A percentile compares a stretch with the other conserved stretches of the same genome.
Conservation (phyloP, 176 grass and related monocot species). For the Oryza coarctata region DNA sequence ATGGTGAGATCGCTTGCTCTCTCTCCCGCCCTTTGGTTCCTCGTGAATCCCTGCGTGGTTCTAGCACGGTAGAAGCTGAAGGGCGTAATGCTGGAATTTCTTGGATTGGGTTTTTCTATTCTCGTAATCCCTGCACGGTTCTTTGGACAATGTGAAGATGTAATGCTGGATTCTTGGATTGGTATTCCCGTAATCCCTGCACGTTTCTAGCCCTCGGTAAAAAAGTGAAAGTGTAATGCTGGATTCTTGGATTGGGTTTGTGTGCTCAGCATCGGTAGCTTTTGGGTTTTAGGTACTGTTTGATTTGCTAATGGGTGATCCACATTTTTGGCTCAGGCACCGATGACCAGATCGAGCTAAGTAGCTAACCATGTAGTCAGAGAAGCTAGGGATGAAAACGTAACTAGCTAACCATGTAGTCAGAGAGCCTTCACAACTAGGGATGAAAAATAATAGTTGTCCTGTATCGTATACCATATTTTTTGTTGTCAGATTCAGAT, state of each 20-base stretch:
- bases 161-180: not conserved
- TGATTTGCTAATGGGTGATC: conserved; percentile 5
- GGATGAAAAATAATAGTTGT: too few relatives aligned
- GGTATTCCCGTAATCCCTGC: not conserved
- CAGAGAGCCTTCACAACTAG: too few relatives aligned
- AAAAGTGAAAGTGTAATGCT: not conserved
- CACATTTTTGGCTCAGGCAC: not conserved
- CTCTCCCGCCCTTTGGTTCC: not conserved
- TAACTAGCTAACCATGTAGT: not conserved
- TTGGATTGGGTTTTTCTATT: not conserved
- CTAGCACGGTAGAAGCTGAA: not conserved
- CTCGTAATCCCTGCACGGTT: not conserved
- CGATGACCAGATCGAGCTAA: not conserved
- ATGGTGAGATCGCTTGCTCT: conserved; percentile 48
- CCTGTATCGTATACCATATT: too few relatives aligned
- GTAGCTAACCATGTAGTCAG: too few relatives aligned
- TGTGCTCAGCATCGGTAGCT: not conserved
- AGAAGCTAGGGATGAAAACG: too few relatives aligned
- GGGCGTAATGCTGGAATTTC: not conserved
- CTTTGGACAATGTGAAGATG: not conserved
- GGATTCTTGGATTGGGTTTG: not conserved
- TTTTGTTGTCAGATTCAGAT: too few relatives aligned
- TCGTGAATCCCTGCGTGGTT: not conserved
- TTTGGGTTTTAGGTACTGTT: not conserved
- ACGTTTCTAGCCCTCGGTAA: not conserved